Conservation (phyloP, 352 stramenopile species). For the Peronosclerospora sorghi region DNA sequence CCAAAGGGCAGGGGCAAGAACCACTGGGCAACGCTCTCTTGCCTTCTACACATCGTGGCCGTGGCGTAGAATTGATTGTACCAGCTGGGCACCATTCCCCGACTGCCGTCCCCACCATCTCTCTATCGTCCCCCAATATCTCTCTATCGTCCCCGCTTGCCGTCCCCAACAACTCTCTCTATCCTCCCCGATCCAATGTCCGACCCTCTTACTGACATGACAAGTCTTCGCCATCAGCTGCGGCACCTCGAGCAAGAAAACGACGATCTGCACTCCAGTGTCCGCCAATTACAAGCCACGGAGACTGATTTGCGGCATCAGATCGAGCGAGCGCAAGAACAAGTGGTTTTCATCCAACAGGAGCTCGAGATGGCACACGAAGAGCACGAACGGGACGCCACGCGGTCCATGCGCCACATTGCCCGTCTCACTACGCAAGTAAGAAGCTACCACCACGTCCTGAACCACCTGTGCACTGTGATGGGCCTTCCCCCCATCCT, state of each 20-base stretch:
- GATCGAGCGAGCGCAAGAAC: conserved; percentile 56
- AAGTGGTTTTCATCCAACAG: conserved; percentile 14
- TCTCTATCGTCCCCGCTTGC: too few species aligned
- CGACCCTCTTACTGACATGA: too few species aligned
- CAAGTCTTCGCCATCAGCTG: conserved; percentile 22
- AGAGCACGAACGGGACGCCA: too few species aligned
- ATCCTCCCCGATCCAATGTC: too few species aligned
- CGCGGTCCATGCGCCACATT: not conserved
- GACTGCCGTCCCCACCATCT: too few species aligned
- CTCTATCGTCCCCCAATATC: too few species aligned
- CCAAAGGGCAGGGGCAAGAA: too few species aligned
- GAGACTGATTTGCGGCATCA: conserved; percentile 47
- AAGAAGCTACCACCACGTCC: conserved; percentile 2
- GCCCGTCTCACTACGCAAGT: conserved; percentile 1
- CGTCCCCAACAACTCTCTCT: too few species aligned
- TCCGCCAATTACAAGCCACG: conserved; percentile 53
- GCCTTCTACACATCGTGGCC: too few species aligned
- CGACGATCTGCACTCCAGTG: conserved; percentile 46
- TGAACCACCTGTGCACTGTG: conserved; percentile 2
- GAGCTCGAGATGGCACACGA: conserved; percentile 3
- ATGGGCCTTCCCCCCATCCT: conserved; percentile 1
- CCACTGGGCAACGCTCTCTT: too few species aligned
- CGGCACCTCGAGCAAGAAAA: conserved; percentile 43
- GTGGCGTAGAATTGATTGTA: too few species aligned
- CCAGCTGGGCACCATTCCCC: too few species aligned